A percentile compares a stretch with the other conserved stretches of the same genome.
phyloP scores from a whole-genome alignment of 2,329 filamentous ascomycete genomes.

The Aspergillus sp. region DNA sequence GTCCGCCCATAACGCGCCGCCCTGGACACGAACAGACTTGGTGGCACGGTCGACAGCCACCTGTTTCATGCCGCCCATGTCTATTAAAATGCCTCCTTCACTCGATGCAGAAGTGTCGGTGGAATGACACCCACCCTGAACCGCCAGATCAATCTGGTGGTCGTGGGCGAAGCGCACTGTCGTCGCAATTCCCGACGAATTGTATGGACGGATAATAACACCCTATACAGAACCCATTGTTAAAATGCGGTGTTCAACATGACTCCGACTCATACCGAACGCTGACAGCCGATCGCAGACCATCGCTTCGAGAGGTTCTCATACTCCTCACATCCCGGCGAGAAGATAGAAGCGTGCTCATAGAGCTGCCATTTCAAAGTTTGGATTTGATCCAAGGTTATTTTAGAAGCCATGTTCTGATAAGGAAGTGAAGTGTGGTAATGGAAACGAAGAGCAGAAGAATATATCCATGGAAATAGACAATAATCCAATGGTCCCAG shows the following conservation, averaged over 20 bases:
- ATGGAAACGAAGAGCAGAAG: too few species aligned
- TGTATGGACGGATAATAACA: not conserved
- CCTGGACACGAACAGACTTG: conserved; percentile 46
- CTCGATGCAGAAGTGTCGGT: conserved; percentile 49
- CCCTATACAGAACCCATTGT: not conserved
- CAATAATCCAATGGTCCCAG: too few species aligned
- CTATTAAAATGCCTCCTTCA: conserved; percentile 51
- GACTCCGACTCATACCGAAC: not conserved
- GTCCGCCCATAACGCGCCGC: conserved; percentile 52
- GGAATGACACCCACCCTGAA: conserved; percentile 54
- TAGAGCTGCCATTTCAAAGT: not conserved
- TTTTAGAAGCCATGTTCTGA: too few species aligned
- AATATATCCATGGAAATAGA: too few species aligned
- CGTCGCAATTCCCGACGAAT: not conserved
- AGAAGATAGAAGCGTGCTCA: not conserved
- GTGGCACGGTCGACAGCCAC: conserved; percentile 45
- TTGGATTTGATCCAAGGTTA: not conserved
- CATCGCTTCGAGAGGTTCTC: not conserved
- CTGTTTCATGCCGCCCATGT: conserved; percentile 48
- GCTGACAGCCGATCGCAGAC: not conserved
- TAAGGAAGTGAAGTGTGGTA: too few species aligned
- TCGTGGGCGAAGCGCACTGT: conserved; percentile 34
- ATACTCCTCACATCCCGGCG: not conserved
- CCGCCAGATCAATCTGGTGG: conserved; percentile 46
- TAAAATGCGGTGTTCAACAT: not conserved